Base-by-base conservation (phyloP, 2,329 filamentous ascomycete species). In the Fusarium decemcellulare region DNA sequence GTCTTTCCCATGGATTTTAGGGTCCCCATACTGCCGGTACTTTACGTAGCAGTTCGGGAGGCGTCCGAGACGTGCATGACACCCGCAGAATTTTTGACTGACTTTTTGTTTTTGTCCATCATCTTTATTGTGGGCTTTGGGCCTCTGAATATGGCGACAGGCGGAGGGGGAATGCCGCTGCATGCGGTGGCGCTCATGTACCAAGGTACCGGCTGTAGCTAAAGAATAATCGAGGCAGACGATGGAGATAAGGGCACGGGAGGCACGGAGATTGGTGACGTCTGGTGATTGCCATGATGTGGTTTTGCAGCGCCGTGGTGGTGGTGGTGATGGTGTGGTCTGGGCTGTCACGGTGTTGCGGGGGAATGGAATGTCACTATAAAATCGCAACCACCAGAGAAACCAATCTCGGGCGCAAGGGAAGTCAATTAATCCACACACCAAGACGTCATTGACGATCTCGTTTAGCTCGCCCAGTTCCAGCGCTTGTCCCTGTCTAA, bases 21-120 rank as follows among this genome's bases (percentile, higher is more conserved):
- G 27, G 12, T 44, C 48, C 16, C 57, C 53, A 34, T 36, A 23
- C 61, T 66, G 47, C 51, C 40, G 60, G 44, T 67, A 48, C 32
- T 50, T 65, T 61, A 53, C 56, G 61, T 69, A 61, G 46, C 56
- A 68, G 61, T 62, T 69, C 67, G 67, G 67, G 62, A 70, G 67
- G 54, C 66, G 67, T 59, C 67, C 67, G 66, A 70, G 63, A 61
- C 54, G 46, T 67, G 67, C 58, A 60, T 67, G 62, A 67, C 51
- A 32, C 50, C 34, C 34, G 43, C 42, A 64, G 43, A 39, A 30
- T 30, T 59, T 39, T n/a, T 54, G 16, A 16, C 43, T 40, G 12
- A 16, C 29, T 15, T 29, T 47, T 15, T 30, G 32, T 39, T 29
- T 57, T 63, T 44, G 39, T 65, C 57, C 46, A 43, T 18, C 14